Percentiles rank a stretch among this genome's conserved stretches.
phyloP scores from a whole-genome alignment of 495 filamentous ascomycete genomes.

The Daldinia caldariorum region DNA sequence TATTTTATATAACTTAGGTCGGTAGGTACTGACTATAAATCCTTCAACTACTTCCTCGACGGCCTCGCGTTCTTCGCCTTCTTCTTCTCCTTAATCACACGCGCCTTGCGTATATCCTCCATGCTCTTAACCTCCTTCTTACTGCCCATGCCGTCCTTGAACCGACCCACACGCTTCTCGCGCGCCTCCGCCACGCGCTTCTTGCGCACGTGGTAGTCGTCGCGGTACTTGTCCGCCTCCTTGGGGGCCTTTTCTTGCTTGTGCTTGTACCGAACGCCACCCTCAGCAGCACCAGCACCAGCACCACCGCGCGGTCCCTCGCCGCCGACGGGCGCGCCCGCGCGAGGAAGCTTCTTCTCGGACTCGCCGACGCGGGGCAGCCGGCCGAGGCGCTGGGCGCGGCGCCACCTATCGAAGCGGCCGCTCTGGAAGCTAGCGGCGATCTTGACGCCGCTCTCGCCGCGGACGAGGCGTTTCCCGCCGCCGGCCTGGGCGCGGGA shows the following conservation, averaged over 20 bases:
- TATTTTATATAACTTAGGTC: too few species aligned
- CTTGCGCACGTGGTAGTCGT: constrained; percentile 90
- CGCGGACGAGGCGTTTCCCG: constrained; percentile 82
- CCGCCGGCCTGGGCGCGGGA: constrained; percentile 68
- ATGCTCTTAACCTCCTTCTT: constrained; percentile 82
- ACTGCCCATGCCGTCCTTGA: constrained; percentile 68
- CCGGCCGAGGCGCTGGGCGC: constrained; percentile 78
- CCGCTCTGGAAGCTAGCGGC: constrained; percentile 91
- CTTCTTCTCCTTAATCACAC: constrained; percentile 76
- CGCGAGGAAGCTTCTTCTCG: constrained; percentile 61
- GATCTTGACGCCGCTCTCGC: constrained; percentile 95
- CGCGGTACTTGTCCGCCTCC: constrained; percentile 86
- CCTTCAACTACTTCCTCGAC: constrained; percentile 62
- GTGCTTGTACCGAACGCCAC: constrained; percentile 73
- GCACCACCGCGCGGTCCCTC: constrained; percentile 50
- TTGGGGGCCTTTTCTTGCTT: constrained; percentile 87
- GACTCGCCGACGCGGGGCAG: constrained; percentile 84
- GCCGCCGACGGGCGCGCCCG: constrained; percentile 60
- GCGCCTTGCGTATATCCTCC: constrained; percentile 84
- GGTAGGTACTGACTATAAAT: too few species aligned
- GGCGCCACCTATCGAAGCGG: constrained; percentile 90
- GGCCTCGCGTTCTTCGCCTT: constrained; percentile 91
- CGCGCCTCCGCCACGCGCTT: constrained; percentile 87
- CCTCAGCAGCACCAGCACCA: too few species aligned
- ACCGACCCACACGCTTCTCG: constrained; percentile 80